Percentiles rank a stretch among this genome's conserved stretches.
Evolutionary conservation across 73 alveolate genomes (phyloP).

Genomic region (Paramecium pentaurelia): DNA sequence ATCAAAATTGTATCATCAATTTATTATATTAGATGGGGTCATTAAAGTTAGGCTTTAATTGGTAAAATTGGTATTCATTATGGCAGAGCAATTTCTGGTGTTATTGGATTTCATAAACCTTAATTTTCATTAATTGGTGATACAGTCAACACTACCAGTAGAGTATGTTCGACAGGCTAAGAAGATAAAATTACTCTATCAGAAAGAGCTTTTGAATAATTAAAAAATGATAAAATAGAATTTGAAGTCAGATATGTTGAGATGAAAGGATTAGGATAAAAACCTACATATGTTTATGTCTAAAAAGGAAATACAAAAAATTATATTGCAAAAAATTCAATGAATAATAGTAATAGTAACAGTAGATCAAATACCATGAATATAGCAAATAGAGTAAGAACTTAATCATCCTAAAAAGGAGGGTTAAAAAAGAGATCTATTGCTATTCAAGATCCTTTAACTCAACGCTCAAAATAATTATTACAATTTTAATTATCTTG

Average conservation of each 20-base stretch:
- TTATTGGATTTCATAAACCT: conserved; percentile 56
- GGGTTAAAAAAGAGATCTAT: not conserved
- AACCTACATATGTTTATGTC: not conserved
- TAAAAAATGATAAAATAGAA: conserved; percentile 5
- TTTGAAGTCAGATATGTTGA: not conserved
- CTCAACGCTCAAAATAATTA: not conserved
- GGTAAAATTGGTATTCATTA: conserved; percentile 52
- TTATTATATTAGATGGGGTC: not conserved
- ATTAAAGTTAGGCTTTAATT: not conserved
- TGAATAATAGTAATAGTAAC: not conserved
- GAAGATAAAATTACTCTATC: conserved; percentile 49
- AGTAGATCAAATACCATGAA: not conserved
- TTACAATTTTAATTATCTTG: not conserved
- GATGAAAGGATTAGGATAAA: conserved; percentile 24
- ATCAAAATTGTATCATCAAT: not conserved
- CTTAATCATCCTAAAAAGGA: not conserved
- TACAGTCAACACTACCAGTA: conserved; percentile 54
- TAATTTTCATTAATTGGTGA: conserved; percentile 55
- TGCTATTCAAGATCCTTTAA: not conserved
- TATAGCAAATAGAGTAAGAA: not conserved
- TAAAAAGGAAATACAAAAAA: not conserved
- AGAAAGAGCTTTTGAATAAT: conserved; percentile 44
- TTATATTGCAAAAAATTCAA: not conserved
- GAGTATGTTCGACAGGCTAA: conserved; percentile 57
- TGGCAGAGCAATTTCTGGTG: conserved; percentile 61